Percentiles rank a stretch among this genome's conserved stretches.
Evolutionary conservation across 2,329 filamentous ascomycete species (phyloP).

Genomic region (Colletotrichum magnum): DNA sequence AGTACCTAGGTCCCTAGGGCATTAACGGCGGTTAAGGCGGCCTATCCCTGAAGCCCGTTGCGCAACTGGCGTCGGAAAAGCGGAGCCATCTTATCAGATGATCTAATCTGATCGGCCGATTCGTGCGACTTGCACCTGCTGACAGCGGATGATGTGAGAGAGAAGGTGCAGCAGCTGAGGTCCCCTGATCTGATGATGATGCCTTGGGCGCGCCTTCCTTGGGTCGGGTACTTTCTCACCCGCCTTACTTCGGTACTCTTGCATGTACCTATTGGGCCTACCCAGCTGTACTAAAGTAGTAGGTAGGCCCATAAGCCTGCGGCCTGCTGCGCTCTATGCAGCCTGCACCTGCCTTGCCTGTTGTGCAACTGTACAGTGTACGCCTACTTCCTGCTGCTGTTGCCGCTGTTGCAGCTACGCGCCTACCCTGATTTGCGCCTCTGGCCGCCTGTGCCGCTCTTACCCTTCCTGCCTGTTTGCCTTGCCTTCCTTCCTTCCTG

Average conservation of each 20-base stretch:
- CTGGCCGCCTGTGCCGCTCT: not conserved
- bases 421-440: not conserved
- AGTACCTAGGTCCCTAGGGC: not conserved
- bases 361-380: no score
- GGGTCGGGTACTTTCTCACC: no score
- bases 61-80: conserved; percentile 19
- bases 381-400: no score
- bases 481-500: not conserved
- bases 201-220: not conserved
- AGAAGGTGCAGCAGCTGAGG: not conserved
- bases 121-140: conserved; percentile 16
- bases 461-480: not conserved
- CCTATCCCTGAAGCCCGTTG: not conserved
- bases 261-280: no score
- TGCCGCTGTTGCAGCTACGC: no score
- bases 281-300: no score
- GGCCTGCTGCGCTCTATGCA: no score
- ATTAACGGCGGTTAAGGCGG: conserved; percentile 28
- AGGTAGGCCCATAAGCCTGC: no score
- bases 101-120: conserved; percentile 38
- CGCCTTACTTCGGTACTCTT: no score
- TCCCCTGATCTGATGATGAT: not conserved
- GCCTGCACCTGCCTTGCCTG: no score
- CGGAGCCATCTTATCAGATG: conserved; percentile 38
- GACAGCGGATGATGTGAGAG: conserved; percentile 25